Evolutionary conservation across 106 monocot species (phyloP), one percentile per base, ranked within the genome.

Genomic region (Dioscorea zingiberensis): DNA sequence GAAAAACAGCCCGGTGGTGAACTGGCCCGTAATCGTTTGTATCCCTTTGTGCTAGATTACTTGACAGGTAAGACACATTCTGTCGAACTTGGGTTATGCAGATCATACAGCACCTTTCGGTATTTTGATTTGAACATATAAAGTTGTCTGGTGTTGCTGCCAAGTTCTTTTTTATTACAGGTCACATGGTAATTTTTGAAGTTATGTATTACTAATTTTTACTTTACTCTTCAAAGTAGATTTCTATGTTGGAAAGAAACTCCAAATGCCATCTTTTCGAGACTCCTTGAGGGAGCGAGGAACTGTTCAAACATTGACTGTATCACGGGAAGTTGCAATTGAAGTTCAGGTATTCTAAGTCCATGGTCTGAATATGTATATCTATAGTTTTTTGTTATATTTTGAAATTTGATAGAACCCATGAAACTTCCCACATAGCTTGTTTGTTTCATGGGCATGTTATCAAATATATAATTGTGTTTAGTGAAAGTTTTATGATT

Each of bases 271-370:
- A 48, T 84, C 97, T 58, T 97, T 92, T 60, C 91, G 88, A 71
- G 97, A 92, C 63, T 79, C 86, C 65, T 71, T 97, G 44, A 88
- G 73, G 60, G 92, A 88, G 54, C 70, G 81, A 27, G 81, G 88
- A 82, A 97, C 86, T 62, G 74, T 97, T 74, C 88, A 89, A 73
- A 89, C 92, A 92, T 65, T 92, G 48, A 83, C 97, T 22, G 58
- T 85, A 47, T 91, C 78, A 67, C 72, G 85, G 66, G 95, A 97
- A 65, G 79, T 79, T 56, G 91, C 91, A 59, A 74, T 97, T 77
- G 97, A 97, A 80, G 77, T 97, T 65, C 97, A 97, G 97, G 97
- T 95, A 21, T 62, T n/a, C n/a, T n/a, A n/a, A n/a, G 54, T 28
- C 19, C 38, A 38, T 38, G 1, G 6, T 38, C 38, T 38, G 38